Base-by-base conservation (phyloP, 306 rosid species). In the Sesbania bispinosa region DNA sequence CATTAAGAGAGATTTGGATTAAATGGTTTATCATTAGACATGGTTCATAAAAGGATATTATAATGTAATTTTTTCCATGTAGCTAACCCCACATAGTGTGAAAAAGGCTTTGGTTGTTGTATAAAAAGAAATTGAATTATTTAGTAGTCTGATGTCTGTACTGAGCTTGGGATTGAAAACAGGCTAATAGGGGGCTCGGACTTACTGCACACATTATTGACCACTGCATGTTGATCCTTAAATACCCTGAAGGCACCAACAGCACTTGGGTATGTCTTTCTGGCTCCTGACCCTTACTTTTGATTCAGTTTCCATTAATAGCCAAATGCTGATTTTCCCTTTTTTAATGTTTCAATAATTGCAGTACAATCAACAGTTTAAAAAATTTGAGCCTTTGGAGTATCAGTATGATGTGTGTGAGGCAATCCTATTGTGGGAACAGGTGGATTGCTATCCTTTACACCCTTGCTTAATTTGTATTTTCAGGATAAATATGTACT, bases 111-210 rank as follows among this genome's bases (percentile, higher is more conserved):
- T 2, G 47, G 73, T 19, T 47, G 2, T 10, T 26, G n/a, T n/a
- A n/a, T n/a, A n/a, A 26, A 1, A 29, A 39, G 8, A 4, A n/a
- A 2, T 18, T 53, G 30, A 58, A 33, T 59, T 64, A n/a, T 70
- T 58, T 50, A 20, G 70, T 39, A 3, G 5, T 15, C 2, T 69
- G 61, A 26, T 23, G 38, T 62, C 13, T 54, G 59, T 71, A 63
- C 72, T 60, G 24, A 69, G 71, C 13, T 43, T 58, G 36, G 77
- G 62, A 69, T 19, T 79, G 63, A 60, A 58, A 83, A 78, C 79
- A 94, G 99, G 95, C 89, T 61, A 91, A 89, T 72, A 87, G 95
- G 79, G 99, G 99, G 75, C 88, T 94, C 62, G 99, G 99, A 69
- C 97, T 94, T 78, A 91, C 97, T 14, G 95, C 99, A 30, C 84